These are phyloP conservation scores for Meyerozyma sp. DNA, from an alignment of 1,139 yeast genomes.

Conservation along the genomic window DNA sequence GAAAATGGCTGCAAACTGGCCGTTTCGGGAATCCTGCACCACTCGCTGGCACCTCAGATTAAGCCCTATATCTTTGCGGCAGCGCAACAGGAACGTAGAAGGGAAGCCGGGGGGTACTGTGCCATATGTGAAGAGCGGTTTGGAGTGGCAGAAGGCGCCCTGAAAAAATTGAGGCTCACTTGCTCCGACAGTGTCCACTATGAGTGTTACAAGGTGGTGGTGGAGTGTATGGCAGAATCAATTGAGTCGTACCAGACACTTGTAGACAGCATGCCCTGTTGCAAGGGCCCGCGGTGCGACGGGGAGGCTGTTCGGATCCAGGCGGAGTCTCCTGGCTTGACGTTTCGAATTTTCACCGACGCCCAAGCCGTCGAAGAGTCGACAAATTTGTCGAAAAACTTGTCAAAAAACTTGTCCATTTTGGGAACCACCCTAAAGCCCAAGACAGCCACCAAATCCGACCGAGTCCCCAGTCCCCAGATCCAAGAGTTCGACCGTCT, in stretches of 20 bases:
- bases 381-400: not conserved
- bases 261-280: constrained; percentile 5
- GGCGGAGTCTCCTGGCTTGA: constrained; percentile 1
- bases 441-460: not conserved
- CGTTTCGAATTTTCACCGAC: not conserved
- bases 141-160: not conserved
- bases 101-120: not conserved
- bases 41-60: not conserved
- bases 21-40: not conserved
- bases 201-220: constrained; percentile 26
- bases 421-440: not conserved
- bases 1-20: not conserved
- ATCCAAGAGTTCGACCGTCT: constrained; percentile 2
- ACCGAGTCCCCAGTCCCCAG: constrained; percentile 7
- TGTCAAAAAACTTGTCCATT: not conserved
- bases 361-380: not conserved
- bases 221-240: constrained; percentile 9
- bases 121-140: not conserved
- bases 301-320: constrained; percentile 4
- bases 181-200: constrained; percentile 39
- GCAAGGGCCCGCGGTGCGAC: constrained; percentile 6
- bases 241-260: constrained; percentile 5
- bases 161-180: constrained; percentile 9
- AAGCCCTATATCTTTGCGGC: not conserved
- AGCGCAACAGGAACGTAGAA: not conserved